Base-by-base conservation (phyloP, 2,329 filamentous ascomycete genomes). In the Trichoderma cornu-damae region DNA sequence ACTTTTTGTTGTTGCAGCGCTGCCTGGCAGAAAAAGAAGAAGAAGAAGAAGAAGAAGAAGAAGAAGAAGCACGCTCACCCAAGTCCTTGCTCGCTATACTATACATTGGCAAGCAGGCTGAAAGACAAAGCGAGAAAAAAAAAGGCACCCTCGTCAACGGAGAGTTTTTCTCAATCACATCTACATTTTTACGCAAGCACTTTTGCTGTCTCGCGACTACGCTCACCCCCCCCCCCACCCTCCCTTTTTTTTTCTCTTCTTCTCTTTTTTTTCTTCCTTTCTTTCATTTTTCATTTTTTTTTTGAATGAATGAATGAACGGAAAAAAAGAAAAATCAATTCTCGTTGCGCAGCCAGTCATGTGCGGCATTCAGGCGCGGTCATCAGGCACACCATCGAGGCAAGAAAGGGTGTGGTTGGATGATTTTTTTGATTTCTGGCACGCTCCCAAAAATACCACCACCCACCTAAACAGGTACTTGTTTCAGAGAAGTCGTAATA, bases 371-470 rank as follows among this genome's bases (percentile, higher is more conserved):
- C 44, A 30, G 46, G 43, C 51, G 51, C 53, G 57, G 57, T 59
- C 57, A 59, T 59, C 57, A 59, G 57, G 57, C 57, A 59, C 57
- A 59, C 57, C 52, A 28, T 38, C 44, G 16, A 12, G 52, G 43
- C 42, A 34, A 53, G 22, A 53, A 53, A n/a, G n/a, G 50, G 50
- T 43, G 50, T 53, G 50, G 50, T 22, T 26, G 40, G 30, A 28
- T 38, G 50, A 44, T 28, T 53, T 55, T 49, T 54, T 54, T 58
- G n/a, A n/a, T n/a, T 58, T 28, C 57, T 26, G 42, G 26, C 30
- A 44, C 26, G 8, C 30, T 28, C 50, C 35, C 57, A 30, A 46
- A 46, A 46, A 46, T 52, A 46, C 47, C 35, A 32, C 34, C 52
- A 18, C 38, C 6, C 37, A 7, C 14, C 22, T 20, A 22, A 2